Base-by-base conservation (phyloP, 1,284 basidiomycete species). In the Hemileia vastatrix region DNA sequence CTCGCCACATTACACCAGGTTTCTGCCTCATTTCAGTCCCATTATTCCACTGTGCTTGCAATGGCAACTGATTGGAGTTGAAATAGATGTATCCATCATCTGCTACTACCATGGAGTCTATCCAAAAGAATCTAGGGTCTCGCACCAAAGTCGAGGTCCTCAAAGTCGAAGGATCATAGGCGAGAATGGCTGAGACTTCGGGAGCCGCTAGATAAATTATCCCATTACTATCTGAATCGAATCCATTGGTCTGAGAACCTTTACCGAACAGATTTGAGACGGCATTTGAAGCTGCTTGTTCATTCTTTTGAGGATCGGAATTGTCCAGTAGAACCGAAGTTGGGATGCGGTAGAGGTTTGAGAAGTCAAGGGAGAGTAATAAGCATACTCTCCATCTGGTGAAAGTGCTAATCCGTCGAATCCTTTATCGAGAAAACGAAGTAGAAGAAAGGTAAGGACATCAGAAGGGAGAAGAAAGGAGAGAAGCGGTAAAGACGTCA, bases 321-420 rank as follows among this genome's bases (percentile, higher is more conserved):
- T 21, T 43, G 23, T 49, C 52, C 9, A 54, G 63, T 23, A 65
- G 64, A n/a, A 51, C 24, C 54, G 40, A 44, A n/a, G 64, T 65
- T 8, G 64, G 64, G 15, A 65, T 52, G 31, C 64, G 51, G 31
- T 58, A 65, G 15, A 65, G 36, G 23, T 54, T 19, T 15, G 44
- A 53, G 19, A 44, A 57, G 15, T 23, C 23, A 65, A 43, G 18
- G 64, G 63, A 9, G 53, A 36, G 64, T 65, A 65, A 47, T 65
- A 65, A 8, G 57, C 27, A 31, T 57, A 65, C 36, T 65, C 63
- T 13, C 64, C 64, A 45, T 65, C 64, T 23, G 63, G 53, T n/a
- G n/a, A n/a, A n/a, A n/a, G n/a, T n/a, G n/a, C n/a, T n/a, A n/a
- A n/a, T 15, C 54, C 54, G 54, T 55, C 54, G 54, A 55, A 55